Percentiles rank a stretch among this genome's conserved stretches.
Evolutionary conservation across 2,329 filamentous ascomycete species (phyloP).

Genomic region (Diaporthe citriasiana): DNA sequence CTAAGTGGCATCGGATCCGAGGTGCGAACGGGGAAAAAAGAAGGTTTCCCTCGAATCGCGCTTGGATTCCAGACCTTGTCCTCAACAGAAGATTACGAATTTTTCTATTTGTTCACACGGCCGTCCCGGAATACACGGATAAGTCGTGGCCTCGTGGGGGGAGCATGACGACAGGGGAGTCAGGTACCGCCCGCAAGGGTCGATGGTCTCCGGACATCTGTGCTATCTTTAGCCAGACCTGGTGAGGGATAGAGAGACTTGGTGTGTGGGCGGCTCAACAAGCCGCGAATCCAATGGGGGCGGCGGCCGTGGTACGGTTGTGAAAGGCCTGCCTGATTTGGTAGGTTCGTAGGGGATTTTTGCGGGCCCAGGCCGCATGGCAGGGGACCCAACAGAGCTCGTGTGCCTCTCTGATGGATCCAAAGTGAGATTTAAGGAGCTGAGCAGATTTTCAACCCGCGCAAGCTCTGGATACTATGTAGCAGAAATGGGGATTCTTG

Average conservation of each 20-base stretch:
- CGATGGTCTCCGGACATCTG: background rate
- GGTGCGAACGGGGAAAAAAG: background rate
- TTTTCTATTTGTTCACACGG: constrained; percentile 1
- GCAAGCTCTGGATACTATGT: background rate
- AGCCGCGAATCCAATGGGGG: constrained; percentile 5
- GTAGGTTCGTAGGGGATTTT: background rate
- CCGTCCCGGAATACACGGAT: background rate
- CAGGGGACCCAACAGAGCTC: constrained; percentile 23
- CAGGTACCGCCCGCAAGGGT: constrained; percentile 14
- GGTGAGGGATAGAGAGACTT: background rate
- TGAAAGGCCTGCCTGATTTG: background rate
- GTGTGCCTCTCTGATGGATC: constrained; percentile 30
- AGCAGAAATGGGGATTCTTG: no score
- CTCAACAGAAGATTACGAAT: background rate
- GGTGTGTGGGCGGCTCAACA: constrained; percentile 24
- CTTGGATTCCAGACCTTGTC: constrained; percentile 13
- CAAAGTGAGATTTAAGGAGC: constrained; percentile 34
- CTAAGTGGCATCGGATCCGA: constrained; percentile 10
- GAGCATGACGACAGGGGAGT: constrained; percentile 11
- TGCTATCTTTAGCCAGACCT: constrained; percentile 24
- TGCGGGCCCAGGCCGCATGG: constrained; percentile 29
- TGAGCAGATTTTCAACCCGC: constrained; percentile 2
- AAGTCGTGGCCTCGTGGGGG: constrained; percentile 25
- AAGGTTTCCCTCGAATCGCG: constrained; percentile 22
- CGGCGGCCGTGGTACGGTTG: constrained; percentile 3